Evolutionary conservation across 202 grass and related monocot species (phyloP).

Genomic region (Schoenoplectus tabernaemontani): DNA sequence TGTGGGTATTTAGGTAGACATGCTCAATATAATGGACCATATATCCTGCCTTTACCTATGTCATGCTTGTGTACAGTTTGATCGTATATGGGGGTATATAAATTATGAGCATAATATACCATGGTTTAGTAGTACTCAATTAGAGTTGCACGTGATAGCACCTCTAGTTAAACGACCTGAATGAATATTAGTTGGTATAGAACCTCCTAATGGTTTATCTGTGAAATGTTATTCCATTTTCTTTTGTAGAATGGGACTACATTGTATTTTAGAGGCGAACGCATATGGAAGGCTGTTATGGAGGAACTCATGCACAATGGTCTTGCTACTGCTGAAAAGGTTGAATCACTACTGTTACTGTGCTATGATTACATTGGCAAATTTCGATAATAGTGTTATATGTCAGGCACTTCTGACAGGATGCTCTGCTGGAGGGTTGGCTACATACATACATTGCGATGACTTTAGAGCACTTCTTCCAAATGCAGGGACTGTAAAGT

Average conservation of each 20-base stretch:
- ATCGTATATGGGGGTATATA: neutral
- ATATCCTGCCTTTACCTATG: neutral
- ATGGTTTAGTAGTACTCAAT: too few species aligned
- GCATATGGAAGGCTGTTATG: constrained; percentile 78
- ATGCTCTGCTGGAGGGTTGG: constrained; percentile 90
- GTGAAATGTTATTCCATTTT: neutral
- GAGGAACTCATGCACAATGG: constrained; percentile 57
- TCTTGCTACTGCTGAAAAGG: constrained; percentile 30
- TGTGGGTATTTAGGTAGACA: neutral
- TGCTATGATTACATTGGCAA: constrained; percentile 4
- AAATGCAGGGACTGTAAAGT: constrained; percentile 65
- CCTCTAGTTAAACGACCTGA: neutral
- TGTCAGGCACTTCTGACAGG: constrained; percentile 87
- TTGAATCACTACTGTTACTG: neutral
- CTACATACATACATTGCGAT: constrained; percentile 85
- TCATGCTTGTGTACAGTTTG: neutral
- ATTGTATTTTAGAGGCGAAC: constrained; percentile 88
- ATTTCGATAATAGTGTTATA: constrained; percentile 32
- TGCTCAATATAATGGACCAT: neutral
- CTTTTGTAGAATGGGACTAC: constrained; percentile 37
- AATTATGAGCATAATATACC: neutral
- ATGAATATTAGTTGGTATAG: neutral
- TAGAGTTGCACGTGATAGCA: too few species aligned
- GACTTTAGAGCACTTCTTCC: constrained; percentile 53
- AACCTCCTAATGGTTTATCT: neutral